Evolutionary conservation across 371 early-diverging fungal species (phyloP).

Genomic region (Mortierella sp.): DNA sequence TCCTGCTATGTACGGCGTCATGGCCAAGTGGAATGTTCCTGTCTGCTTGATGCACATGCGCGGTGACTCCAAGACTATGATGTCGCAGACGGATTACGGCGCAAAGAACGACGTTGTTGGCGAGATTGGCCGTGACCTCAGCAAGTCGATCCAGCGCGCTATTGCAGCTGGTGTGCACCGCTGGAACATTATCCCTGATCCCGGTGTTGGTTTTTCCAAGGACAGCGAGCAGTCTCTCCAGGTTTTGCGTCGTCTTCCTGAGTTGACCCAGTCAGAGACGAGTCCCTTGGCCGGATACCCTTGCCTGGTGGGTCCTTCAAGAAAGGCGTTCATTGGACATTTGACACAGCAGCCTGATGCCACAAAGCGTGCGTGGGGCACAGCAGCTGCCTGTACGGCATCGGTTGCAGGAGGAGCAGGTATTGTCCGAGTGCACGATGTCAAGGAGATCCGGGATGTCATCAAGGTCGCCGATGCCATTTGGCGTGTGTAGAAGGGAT

Average conservation of each 20-base stretch:
- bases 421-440: slow-evolving; percentile 95
- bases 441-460: slow-evolving; percentile 92
- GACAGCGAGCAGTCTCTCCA: slow-evolving; percentile 88
- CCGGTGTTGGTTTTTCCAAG: slow-evolving; percentile 98
- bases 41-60: slow-evolving; percentile 98
- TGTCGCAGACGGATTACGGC: slow-evolving; percentile 79
- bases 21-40: slow-evolving; percentile 88
- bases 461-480: slow-evolving; percentile 88
- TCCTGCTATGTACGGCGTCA: slow-evolving; percentile 81
- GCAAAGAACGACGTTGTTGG: slow-evolving; percentile 76
- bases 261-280: slow-evolving; percentile 65
- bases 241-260: slow-evolving; percentile 79
- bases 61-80: slow-evolving; percentile 94
- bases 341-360: slow-evolving; percentile 80
- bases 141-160: slow-evolving; percentile 75
- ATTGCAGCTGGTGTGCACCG: slow-evolving; percentile 86
- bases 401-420: slow-evolving; percentile 89
- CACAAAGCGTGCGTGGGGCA: slow-evolving; percentile 88
- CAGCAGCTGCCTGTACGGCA: slow-evolving; percentile 94
- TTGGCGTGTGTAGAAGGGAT: slow-evolving; percentile 58
- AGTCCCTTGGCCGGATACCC: slow-evolving; percentile 82
- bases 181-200: slow-evolving; percentile 98
- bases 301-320: slow-evolving; percentile 86
- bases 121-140: slow-evolving; percentile 79
- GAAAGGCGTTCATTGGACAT: slow-evolving; percentile 91